Evolutionary conservation across 306 rosid genomes (phyloP).

Genomic region (Prunus campanulata): DNA sequence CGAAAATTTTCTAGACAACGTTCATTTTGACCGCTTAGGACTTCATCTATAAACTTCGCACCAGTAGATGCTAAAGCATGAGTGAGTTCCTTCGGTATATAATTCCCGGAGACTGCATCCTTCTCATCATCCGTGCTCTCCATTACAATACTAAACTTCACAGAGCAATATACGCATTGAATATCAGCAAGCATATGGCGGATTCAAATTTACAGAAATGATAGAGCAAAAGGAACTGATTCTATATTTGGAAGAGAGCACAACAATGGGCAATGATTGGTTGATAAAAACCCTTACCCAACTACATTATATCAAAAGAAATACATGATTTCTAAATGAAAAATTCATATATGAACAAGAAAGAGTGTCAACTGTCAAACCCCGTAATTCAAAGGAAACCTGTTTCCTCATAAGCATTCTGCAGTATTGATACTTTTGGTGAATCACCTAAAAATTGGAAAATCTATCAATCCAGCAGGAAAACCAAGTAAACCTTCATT

Average conservation of each 20-base stretch:
- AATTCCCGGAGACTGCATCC: slow-evolving; percentile 41
- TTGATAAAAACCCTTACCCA: background rate
- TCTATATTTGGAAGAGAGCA: background rate
- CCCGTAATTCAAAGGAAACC: background rate
- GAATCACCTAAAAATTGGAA: background rate
- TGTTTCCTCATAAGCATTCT: background rate
- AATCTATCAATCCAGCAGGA: background rate
- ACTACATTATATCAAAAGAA: background rate
- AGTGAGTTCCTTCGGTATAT: slow-evolving; percentile 47
- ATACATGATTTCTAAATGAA: background rate
- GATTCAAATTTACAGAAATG: background rate
- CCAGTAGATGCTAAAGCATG: slow-evolving; percentile 52
- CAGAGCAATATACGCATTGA: background rate
- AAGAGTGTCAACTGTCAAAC: background rate
- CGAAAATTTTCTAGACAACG: slow-evolving; percentile 69
- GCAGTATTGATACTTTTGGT: background rate
- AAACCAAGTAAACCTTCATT: background rate
- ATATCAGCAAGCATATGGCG: background rate
- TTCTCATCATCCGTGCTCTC: slow-evolving; percentile 80
- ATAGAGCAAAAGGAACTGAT: too few relatives aligned
- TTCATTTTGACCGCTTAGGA: slow-evolving; percentile 70
- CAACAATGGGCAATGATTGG: background rate
- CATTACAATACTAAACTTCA: slow-evolving; percentile 42
- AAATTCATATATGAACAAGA: background rate
- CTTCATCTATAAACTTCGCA: slow-evolving; percentile 79